phyloP scores from a whole-genome alignment of 208 protist genomes.

The Entamoeba invadens region DNA sequence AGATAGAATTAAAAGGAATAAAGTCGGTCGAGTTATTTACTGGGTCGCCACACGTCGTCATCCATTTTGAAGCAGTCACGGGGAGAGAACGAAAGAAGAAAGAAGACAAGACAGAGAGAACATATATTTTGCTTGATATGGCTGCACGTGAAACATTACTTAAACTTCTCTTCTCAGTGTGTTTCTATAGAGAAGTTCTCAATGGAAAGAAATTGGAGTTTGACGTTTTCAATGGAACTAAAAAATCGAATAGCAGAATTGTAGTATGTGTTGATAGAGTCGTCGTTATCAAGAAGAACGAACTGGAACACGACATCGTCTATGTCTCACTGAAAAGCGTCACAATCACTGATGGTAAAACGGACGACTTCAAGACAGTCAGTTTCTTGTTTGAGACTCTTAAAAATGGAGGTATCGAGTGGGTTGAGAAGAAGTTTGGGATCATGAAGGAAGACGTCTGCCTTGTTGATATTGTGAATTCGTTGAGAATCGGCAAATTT shows the following conservation, averaged over 20 bases:
- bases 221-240: neutral
- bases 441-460: neutral
- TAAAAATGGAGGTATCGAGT: neutral
- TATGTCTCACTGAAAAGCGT: neutral
- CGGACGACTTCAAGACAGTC: neutral
- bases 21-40: neutral
- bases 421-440: neutral
- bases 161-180: neutral
- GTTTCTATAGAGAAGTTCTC: neutral
- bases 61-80: neutral
- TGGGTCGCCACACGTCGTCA: neutral
- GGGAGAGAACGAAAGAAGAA: neutral
- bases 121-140: neutral
- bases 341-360: neutral
- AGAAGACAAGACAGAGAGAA: neutral
- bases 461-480: neutral
- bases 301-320: neutral
- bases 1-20: neutral
- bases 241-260: neutral
- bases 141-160: neutral
- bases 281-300: neutral
- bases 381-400: neutral
- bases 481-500: neutral
- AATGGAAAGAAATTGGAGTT: neutral
- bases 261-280: neutral